phyloP scores from a whole-genome alignment of 2,329 filamentous ascomycete species.

The Colletotrichum eremochloae region DNA sequence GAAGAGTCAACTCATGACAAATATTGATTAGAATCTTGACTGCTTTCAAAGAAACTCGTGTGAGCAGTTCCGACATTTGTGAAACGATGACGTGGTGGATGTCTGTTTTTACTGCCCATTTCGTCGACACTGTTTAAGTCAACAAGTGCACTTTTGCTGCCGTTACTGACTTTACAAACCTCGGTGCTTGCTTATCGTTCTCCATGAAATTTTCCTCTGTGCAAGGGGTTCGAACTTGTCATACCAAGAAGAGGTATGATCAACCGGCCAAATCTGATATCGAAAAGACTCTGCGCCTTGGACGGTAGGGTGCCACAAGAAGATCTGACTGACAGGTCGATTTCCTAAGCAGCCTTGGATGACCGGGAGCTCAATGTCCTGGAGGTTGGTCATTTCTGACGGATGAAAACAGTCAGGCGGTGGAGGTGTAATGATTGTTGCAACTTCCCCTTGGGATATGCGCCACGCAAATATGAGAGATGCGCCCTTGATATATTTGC shows the following conservation, averaged over 20 bases:
- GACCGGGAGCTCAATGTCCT: constrained; percentile 6
- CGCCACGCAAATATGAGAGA: constrained; percentile 1
- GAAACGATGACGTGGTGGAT: too few relatives aligned
- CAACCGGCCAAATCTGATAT: neutral
- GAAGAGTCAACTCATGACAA: neutral
- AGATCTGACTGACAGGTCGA: neutral
- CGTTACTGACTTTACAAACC: neutral
- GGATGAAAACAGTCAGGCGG: constrained; percentile 3
- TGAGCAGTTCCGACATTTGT: neutral
- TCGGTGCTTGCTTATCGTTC: neutral
- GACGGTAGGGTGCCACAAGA: neutral
- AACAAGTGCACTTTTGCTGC: neutral
- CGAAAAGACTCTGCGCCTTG: neutral
- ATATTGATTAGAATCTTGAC: accelerated
- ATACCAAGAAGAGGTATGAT: neutral
- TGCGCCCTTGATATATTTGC: neutral
- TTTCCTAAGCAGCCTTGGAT: neutral
- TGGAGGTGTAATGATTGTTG: neutral
- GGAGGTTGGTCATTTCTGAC: neutral
- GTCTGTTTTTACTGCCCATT: neutral
- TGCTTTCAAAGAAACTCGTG: too few relatives aligned
- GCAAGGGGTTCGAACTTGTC: neutral
- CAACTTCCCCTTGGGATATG: constrained; percentile 1
- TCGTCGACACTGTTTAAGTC: neutral
- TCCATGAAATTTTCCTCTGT: neutral